Base-by-base conservation (phyloP, 2,329 filamentous ascomycete genomes). In the Verticillium alfalfae region DNA sequence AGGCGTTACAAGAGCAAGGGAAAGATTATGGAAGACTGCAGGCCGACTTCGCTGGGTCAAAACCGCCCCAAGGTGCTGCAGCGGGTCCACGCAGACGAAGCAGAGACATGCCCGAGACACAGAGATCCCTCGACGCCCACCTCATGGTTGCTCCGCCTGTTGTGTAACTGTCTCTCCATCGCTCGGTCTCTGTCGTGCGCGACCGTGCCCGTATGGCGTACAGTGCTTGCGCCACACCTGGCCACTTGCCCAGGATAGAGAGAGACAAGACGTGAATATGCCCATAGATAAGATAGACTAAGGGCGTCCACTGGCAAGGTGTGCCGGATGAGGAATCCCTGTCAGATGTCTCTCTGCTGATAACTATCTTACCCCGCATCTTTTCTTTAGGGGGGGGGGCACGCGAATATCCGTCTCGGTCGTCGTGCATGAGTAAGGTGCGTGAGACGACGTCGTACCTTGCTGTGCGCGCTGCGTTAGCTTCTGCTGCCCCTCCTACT, bases 21-120 rank as follows among this genome's bases (percentile, higher is more conserved):
- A 26, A 26, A 26, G 26, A 26, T 26, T 26, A 26, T 26, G 26
- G 26, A 3, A 26, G 26, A 26, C 26, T 26, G 26, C 26, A 26
- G 26, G 26, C 26, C 26, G 26, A 26, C 26, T 26, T 3, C 26
- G 26, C 26, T 26, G 26, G 26, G 26, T 26, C 26, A 26, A 26
- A 26, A 26, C 26, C 26, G 26, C 26, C 26, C 26, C 26, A 26
- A 60, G 58, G 59, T 64, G 62, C 62, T 64, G 63, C 39, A 60
- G 49, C 49, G 18, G 49, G 22, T 13, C 13, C 26, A 15, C 26
- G 18, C 8, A 56, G 31, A 56, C 12, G 16, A 26, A 26, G 26
- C 26, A 26, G 45, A 49, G 45, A 22, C 16, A n/a, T 26, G n/a
- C 13, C 39, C 45, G n/a, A 49, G 45, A 49, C 41, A 49, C 45